Evolutionary conservation across 805 yeast species (phyloP), one percentile per base, ranked within the genome.

Genomic region (Barnettozyma pratensis): DNA sequence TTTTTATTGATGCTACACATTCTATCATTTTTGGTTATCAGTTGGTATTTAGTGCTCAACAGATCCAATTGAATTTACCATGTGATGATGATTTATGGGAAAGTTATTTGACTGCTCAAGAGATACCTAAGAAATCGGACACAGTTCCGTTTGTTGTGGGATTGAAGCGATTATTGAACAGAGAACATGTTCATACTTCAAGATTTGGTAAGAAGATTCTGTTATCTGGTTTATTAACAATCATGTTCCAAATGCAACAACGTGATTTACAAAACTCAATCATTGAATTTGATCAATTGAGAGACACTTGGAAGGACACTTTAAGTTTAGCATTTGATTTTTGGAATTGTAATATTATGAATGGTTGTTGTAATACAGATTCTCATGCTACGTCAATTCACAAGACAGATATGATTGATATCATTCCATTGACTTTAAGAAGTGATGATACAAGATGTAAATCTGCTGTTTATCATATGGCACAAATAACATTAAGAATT

Each of bases 1-100:
- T 88, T 62, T 85, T 84, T 61, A 72, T 85, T 58, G 96, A 88
- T 65, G 81, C 85, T 2, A 75, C 83, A 3, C 95, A 89, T 68
- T 85, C 89, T 37, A 79, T 85, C 12, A 76, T 86, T 43, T 87
- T 85, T 63, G 85, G 95, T 6, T 96, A 88, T 65, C 78, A 84
- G 49, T 69, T 79, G 57, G 61, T 75, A 34, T 63, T 81, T 41
- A 75, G 79, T 28, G 73, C 80, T 7, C 85, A 81, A 58, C 87
- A 83, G 57, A 70, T 82, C 40, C 81, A 82, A 52, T 60, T 82
- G 54, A 70, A 79, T 4, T 62, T 82, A 67, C 88, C 87, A 1
- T 83, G 85, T 55, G 77, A 78, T 46, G 88, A 83, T 55, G 72
- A 67, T 27, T 58, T 79, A 35, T 82, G 88, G 88, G 77, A 74